Conservation (phyloP, 805 yeast species). For the Kazachstania viticola region DNA sequence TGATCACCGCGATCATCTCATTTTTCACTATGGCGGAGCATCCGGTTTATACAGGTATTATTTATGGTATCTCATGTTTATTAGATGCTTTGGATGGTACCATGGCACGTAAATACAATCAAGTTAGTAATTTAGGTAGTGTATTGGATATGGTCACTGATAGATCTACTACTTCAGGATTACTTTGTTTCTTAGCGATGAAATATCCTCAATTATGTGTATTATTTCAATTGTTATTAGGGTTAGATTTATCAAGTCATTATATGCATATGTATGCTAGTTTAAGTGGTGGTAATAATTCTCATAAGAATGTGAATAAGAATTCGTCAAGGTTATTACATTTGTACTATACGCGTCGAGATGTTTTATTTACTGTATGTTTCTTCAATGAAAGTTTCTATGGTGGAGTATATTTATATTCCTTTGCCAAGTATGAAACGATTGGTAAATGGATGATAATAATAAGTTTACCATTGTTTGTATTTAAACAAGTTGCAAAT, state of each 20-base stretch:
- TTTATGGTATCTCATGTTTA: conserved; percentile 81
- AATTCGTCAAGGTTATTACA: conserved; percentile 62
- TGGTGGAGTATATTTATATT: conserved; percentile 72
- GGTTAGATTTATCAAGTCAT: conserved; percentile 84
- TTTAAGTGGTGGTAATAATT: conserved; percentile 60
- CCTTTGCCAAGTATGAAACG: conserved; percentile 39
- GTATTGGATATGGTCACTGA: conserved; percentile 98
- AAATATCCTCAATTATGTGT: conserved; percentile 49
- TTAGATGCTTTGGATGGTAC: conserved; percentile 94
- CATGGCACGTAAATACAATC: conserved; percentile 83
- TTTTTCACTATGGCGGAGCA: conserved; percentile 72
- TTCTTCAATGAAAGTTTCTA: conserved; percentile 89
- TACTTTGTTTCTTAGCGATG: conserved; percentile 74
- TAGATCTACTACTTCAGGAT: conserved; percentile 90
- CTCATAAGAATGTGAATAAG: conserved; percentile 75
- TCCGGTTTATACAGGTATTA: conserved; percentile 63
- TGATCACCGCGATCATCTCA: conserved; percentile 70
- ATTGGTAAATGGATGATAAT: conserved; percentile 48
- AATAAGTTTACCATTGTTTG: conserved; percentile 73
- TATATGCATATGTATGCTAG: conserved; percentile 98
- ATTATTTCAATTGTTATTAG: conserved; percentile 71
- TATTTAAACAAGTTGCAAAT: conserved; percentile 82
- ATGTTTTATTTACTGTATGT: conserved; percentile 77
- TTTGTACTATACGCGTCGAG: conserved; percentile 78
- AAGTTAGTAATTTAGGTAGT: conserved; percentile 89